Evolutionary conservation across 2,329 filamentous ascomycete genomes (phyloP).

Genomic region (Mycosphaerella sp.): DNA sequence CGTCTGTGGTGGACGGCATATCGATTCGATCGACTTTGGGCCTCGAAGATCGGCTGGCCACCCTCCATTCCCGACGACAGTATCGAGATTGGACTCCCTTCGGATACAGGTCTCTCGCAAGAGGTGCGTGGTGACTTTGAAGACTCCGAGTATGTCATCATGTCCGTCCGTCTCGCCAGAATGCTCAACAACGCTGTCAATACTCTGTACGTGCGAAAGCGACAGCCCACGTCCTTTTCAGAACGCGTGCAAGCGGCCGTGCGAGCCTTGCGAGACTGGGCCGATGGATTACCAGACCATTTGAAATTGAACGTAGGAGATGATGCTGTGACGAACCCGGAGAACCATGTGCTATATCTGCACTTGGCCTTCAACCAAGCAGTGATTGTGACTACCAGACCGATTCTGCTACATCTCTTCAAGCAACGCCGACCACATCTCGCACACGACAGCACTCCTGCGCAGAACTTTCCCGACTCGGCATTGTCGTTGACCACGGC

Average conservation of each 20-base stretch:
- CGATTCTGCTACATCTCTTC: conserved; percentile 33
- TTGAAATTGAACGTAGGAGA: conserved; percentile 31
- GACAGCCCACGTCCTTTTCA: conserved; percentile 29
- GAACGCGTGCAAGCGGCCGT: conserved; percentile 36
- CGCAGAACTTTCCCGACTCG: conserved; percentile 20
- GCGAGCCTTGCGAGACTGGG: conserved; percentile 35
- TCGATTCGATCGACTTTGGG: conserved; percentile 32
- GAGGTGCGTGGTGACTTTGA: conserved; percentile 30
- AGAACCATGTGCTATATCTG: conserved; percentile 30
- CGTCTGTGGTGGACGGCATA: conserved; percentile 35
- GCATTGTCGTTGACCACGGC: conserved; percentile 40
- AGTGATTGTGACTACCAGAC: conserved; percentile 32
- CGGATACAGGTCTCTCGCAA: conserved; percentile 30
- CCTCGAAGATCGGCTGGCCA: conserved; percentile 33
- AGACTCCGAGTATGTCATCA: conserved; percentile 35
- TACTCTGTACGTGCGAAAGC: conserved; percentile 29
- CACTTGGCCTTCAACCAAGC: conserved; percentile 35
- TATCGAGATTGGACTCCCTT: conserved; percentile 41
- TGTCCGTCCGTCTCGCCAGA: conserved; percentile 38
- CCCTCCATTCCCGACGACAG: conserved; percentile 32
- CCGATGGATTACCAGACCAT: conserved; percentile 32
- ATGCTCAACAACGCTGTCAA: conserved; percentile 28
- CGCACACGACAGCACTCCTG: neutral
- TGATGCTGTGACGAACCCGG: conserved; percentile 9
- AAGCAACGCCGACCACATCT: conserved; percentile 10